Evolutionary conservation across 2,329 filamentous ascomycete species (phyloP).

Genomic region (Dendrostoma leiphaemia): DNA sequence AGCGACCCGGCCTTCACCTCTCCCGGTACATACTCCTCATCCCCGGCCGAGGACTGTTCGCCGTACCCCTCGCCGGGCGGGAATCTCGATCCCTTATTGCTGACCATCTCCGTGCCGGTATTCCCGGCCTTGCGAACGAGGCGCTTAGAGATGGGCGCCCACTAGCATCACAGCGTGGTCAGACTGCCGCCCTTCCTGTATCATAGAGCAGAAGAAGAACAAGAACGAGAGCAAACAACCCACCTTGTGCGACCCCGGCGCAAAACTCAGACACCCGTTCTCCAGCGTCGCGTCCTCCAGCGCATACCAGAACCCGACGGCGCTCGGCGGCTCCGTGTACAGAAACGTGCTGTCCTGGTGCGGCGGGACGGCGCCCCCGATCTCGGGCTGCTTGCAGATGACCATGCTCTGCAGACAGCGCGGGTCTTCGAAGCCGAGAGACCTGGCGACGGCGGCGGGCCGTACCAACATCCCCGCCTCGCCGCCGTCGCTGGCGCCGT

Average conservation of each 20-base stretch:
- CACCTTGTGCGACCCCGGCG: conserved; percentile 71
- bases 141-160: conserved; percentile 67
- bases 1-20: conserved; percentile 90
- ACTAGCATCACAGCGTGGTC: conserved; percentile 29
- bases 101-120: conserved; percentile 66
- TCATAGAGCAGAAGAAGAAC: neutral
- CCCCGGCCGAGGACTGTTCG: conserved; percentile 35
- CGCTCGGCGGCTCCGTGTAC: conserved; percentile 84
- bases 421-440: conserved; percentile 74
- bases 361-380: conserved; percentile 84
- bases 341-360: conserved; percentile 94
- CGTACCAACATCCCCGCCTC: conserved; percentile 33
- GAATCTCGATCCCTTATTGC: conserved; percentile 65
- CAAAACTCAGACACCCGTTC: conserved; percentile 88
- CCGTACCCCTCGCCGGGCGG: conserved; percentile 52
- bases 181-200: neutral
- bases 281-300: conserved; percentile 83
- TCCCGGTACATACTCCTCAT: conserved; percentile 69
- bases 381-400: conserved; percentile 97
- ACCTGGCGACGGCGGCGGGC: conserved; percentile 62
- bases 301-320: conserved; percentile 96
- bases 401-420: conserved; percentile 89
- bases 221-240: neutral
- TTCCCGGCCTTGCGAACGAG: conserved; percentile 65
- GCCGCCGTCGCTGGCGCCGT: conserved; percentile 27